These are phyloP conservation scores for Decorospora gaudefroyi DNA, from an alignment of 2,329 filamentous ascomycete species.

Conservation along the genomic window DNA sequence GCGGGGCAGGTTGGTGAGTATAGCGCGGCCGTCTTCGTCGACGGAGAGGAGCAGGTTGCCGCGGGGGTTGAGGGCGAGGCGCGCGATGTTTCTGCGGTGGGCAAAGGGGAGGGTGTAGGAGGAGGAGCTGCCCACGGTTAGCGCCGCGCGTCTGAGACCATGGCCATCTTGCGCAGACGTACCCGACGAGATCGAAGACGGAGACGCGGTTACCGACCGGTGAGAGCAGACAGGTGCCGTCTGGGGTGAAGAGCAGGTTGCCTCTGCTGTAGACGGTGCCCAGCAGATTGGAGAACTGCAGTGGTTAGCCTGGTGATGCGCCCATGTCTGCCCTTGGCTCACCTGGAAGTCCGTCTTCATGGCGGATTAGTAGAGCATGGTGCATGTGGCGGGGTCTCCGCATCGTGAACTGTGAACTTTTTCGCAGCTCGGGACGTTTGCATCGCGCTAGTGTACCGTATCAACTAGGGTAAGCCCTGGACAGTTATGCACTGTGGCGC, in stretches of 20 bases:
- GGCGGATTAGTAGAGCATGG: too few species aligned
- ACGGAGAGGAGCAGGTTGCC: conserved; percentile 92
- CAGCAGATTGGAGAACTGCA: conserved; percentile 97
- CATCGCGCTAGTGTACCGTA: conserved; percentile 17
- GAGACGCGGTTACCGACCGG: conserved; percentile 96
- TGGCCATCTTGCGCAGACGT: conserved; percentile 40
- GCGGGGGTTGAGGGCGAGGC: conserved; percentile 83
- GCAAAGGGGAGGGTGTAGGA: conserved; percentile 86
- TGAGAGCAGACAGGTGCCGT: conserved; percentile 93
- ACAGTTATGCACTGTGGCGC: too few species aligned
- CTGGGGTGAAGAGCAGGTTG: conserved; percentile 93
- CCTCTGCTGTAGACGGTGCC: conserved; percentile 98
- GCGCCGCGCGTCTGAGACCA: not conserved
- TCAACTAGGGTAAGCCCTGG: too few species aligned
- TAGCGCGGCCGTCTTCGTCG: conserved; percentile 91
- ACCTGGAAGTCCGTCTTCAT: conserved; percentile 99
- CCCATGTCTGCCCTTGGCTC: conserved; percentile 27
- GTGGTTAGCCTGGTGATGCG: conserved; percentile 30
- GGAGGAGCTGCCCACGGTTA: conserved; percentile 67
- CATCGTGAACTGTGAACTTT: conserved; percentile 43
- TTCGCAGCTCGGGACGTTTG: conserved; percentile 25
- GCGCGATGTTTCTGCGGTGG: conserved; percentile 89
- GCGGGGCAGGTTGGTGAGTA: conserved; percentile 86
- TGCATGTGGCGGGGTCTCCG: conserved; percentile 16
- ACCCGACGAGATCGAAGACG: conserved; percentile 96